Percentiles rank a stretch among this genome's conserved stretches.
Evolutionary conservation across 495 filamentous ascomycete genomes (phyloP).

Genomic region (Cenococcum geophilum): DNA sequence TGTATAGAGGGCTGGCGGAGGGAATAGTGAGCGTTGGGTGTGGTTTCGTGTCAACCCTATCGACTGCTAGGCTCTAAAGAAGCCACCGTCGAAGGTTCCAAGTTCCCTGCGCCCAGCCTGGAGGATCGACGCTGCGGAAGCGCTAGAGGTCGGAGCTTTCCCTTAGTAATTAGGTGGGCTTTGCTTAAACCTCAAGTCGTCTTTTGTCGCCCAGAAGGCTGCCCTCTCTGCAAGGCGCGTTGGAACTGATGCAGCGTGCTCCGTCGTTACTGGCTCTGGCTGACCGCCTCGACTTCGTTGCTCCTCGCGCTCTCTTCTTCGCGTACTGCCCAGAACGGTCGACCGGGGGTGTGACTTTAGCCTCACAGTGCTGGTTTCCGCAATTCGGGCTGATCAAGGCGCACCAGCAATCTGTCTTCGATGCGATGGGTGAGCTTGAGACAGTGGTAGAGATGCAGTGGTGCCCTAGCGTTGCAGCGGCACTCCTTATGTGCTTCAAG

Average conservation of each 20-base stretch:
- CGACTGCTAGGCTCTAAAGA: not conserved
- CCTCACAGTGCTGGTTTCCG: not conserved
- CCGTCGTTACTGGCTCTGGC: not conserved
- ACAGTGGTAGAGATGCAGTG: not conserved
- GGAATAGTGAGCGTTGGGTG: no score
- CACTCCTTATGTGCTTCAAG: not conserved
- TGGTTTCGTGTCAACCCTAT: not conserved
- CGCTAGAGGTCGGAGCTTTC: not conserved
- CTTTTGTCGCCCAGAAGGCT: not conserved
- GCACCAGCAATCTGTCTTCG: not conserved
- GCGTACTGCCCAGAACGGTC: not conserved
- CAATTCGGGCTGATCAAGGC: not conserved
- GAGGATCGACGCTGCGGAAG: not conserved
- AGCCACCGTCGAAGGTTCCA: not conserved
- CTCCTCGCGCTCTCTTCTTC: not conserved
- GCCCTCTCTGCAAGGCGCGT: not conserved
- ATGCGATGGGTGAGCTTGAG: slow-evolving; percentile 1
- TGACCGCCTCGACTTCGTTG: not conserved
- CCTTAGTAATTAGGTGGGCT: not conserved
- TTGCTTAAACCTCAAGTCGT: no score
- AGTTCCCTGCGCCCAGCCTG: not conserved
- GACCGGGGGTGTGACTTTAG: not conserved
- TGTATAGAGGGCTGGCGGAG: not conserved
- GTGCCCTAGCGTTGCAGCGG: not conserved
- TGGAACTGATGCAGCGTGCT: not conserved